Conservation (phyloP, 208 protist genomes). For the Herpetomonas tarakana region DNA sequence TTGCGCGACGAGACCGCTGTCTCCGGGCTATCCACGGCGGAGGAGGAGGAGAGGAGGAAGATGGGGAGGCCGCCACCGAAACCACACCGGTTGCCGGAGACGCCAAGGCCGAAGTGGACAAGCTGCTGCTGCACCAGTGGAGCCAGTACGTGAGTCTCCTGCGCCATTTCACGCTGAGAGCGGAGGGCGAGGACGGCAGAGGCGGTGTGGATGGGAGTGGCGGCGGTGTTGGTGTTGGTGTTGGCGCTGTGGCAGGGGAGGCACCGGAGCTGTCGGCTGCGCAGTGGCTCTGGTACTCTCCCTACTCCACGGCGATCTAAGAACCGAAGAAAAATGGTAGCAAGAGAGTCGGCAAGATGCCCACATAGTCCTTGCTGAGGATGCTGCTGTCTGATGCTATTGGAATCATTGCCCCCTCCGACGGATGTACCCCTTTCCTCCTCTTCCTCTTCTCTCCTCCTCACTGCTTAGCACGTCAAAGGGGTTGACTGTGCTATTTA, state of each 20-base stretch:
- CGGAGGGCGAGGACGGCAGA: not conserved
- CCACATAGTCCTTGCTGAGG: too few species aligned
- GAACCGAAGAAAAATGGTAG: too few species aligned
- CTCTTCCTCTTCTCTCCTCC: too few species aligned
- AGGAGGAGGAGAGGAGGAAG: not conserved
- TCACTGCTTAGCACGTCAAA: too few species aligned
- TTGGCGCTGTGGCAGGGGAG: not conserved
- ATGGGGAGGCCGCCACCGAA: not conserved
- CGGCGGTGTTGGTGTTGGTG: too few species aligned
- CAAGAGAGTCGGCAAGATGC: too few species aligned
- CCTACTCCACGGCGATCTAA: conserved; percentile 47
- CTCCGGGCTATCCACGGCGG: conserved; percentile 15
- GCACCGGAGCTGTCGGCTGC: conserved; percentile 16
- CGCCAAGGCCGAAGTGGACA: conserved; percentile 7
- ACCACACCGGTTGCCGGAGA: not conserved
- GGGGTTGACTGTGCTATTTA: too few species aligned
- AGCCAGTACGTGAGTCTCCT: conserved; percentile 27
- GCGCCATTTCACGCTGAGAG: conserved; percentile 12
- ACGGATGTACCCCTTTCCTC: too few species aligned
- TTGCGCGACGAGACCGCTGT: conserved; percentile 25
- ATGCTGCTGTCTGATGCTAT: too few species aligned
- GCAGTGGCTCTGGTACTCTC: conserved; percentile 55
- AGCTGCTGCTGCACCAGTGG: conserved; percentile 41
- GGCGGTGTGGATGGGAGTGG: too few species aligned
- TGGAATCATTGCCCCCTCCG: too few species aligned